Base-by-base conservation (phyloP, 768 basidiomycete species). In the Xanthoconium purpureum region DNA sequence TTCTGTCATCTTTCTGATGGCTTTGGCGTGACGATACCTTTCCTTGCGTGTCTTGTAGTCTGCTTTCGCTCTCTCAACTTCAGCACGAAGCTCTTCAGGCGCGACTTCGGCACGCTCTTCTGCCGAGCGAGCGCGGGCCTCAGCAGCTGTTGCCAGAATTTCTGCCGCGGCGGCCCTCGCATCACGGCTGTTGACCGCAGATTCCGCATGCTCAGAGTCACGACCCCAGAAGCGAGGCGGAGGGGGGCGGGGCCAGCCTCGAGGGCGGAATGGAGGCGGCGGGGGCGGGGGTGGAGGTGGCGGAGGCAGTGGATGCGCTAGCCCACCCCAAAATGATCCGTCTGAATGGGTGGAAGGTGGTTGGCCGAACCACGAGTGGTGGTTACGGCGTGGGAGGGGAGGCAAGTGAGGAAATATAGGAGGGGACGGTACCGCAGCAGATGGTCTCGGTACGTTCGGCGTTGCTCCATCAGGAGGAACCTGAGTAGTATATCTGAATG, bases 41-140 rank as follows among this genome's bases (percentile, higher is more conserved):
- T 88, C 87, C 64, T 91, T 91, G 70, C 84, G 81, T 2, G 76
- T 77, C 70, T 82, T 87, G 69, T 91, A 91, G 24, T 73, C 71
- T 29, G 75, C 75, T 62, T 89, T 91, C 1, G 89, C 87, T 18
- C 74, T 80, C 63, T 89, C 84, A 4, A 90, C 79, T 32, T 81
- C 75, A 30, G 59, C 64, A 32, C 69, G 64, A 39, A 74, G 63
- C 17, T 69, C 63, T 53, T 65, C 65, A n/a, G 68, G 52, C 2
- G 66, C 53, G 17, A 6, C 29, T 20, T 57, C 60, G 6, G 42
- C 6, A 18, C 37, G 49, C 18, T 43, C 50, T 50, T 54, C 60
- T 6, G 51, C 44, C 30, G 54, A 58, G 10, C 53, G 59, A 0
- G 50, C 55, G 13, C 54, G 60, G 28, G 56, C 44, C 30, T 66